A percentile compares a stretch with the other conserved stretches of the same genome.
phyloP scores from a whole-genome alignment of 305 asterid species.

The Rubia peregrina region DNA sequence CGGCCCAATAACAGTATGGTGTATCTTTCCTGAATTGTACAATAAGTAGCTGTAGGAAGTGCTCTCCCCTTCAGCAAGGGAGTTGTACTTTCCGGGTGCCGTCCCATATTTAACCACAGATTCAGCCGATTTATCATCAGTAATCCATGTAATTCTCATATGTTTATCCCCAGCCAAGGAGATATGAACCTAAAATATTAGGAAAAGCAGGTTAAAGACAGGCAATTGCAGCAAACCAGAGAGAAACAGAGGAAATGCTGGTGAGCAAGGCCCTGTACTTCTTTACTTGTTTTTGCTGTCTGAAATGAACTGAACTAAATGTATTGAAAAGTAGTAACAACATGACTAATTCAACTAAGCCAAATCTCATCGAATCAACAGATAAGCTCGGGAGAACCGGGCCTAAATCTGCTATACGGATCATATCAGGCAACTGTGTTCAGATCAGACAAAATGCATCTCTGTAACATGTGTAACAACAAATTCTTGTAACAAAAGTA shows the following conservation, averaged over 20 bases:
- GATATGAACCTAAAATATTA: conserved; percentile 66
- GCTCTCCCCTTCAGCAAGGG: conserved; percentile 50
- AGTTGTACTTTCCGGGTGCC: conserved; percentile 48
- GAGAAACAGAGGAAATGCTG: not conserved
- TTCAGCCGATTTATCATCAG: conserved; percentile 42
- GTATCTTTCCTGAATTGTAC: conserved; percentile 73
- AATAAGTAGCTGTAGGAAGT: conserved; percentile 58
- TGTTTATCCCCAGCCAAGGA: conserved; percentile 79
- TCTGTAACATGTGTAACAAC: not conserved
- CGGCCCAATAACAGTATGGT: conserved; percentile 84
- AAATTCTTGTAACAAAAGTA: not conserved
- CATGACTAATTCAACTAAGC: no score
- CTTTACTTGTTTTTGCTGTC: no score
- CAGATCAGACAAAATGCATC: not conserved
- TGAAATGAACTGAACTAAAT: no score
- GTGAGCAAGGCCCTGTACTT: no score
- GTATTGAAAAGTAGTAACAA: no score
- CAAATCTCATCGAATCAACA: no score
- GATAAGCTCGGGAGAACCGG: no score
- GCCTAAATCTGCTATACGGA: no score
- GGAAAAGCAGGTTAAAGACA: not conserved
- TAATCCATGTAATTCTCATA: conserved; percentile 76
- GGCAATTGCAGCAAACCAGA: conserved; percentile 6
- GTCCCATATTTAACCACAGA: conserved; percentile 70
- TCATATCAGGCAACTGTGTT: not conserved